Evolutionary conservation across 2,329 filamentous ascomycete genomes (phyloP).

Genomic region (Hypoxylon sp.): DNA sequence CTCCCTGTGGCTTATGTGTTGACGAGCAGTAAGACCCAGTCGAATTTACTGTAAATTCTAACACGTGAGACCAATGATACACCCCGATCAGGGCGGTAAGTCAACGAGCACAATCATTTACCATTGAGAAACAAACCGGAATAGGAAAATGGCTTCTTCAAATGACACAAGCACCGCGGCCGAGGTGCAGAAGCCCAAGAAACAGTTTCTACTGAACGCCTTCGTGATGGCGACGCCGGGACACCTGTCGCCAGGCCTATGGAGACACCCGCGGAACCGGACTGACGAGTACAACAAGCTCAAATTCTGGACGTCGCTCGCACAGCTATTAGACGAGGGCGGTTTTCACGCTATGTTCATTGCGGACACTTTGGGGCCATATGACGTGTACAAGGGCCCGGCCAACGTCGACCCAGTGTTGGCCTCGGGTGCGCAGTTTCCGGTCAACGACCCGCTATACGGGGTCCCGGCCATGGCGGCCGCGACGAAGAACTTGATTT

Average conservation of each 20-base stretch:
- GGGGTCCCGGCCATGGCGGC: conserved; percentile 75
- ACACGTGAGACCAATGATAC: neutral
- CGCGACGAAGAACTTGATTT: conserved; percentile 73
- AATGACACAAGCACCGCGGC: conserved; percentile 3
- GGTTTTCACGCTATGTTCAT: conserved; percentile 75
- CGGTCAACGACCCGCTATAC: conserved; percentile 70
- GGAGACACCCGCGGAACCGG: conserved; percentile 73
- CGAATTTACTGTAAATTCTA: neutral
- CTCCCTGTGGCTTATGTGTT: neutral
- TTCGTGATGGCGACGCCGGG: conserved; percentile 76
- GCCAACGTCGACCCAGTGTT: conserved; percentile 61
- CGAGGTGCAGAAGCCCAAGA: conserved; percentile 53
- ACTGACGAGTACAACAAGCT: conserved; percentile 71
- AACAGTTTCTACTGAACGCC: conserved; percentile 71
- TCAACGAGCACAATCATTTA: neutral
- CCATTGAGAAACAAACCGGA: neutral
- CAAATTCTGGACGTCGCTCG: conserved; percentile 73
- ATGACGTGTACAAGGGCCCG: conserved; percentile 70
- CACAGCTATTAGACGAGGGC: conserved; percentile 70
- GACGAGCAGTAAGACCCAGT: too few relatives aligned
- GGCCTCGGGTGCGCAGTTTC: conserved; percentile 73
- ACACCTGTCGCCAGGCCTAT: conserved; percentile 73
- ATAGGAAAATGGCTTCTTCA: conserved; percentile 33
- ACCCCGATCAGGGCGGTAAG: neutral
- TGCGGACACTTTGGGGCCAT: conserved; percentile 73